Conservation (phyloP, 164 flowering plant species). For the Piper betle region DNA sequence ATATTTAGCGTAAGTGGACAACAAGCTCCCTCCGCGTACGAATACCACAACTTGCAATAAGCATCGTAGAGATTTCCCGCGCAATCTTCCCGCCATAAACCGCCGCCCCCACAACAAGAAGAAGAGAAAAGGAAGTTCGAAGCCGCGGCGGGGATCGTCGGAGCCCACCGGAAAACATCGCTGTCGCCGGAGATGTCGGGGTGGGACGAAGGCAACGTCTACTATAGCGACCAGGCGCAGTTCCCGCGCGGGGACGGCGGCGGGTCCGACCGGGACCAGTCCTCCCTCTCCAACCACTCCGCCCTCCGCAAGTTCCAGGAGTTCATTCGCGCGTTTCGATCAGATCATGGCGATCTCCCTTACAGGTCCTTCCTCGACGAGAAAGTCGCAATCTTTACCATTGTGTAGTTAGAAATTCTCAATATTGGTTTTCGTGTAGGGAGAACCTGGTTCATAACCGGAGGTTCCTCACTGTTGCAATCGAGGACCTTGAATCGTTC, state of each 20-base stretch:
- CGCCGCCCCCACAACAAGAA: no score
- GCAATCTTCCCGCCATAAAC: no score
- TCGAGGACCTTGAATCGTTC: conserved; percentile 70
- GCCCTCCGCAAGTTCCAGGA: conserved; percentile 67
- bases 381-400: not conserved
- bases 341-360: conserved; percentile 49
- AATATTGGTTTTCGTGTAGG: conserved; percentile 11
- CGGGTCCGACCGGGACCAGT: conserved; percentile 26
- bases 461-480: conserved; percentile 35
- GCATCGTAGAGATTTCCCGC: no score
- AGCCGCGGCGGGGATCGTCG: no score
- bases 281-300: conserved; percentile 45
- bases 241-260: conserved; percentile 24
- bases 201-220: conserved; percentile 94
- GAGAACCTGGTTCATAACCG: conserved; percentile 40
- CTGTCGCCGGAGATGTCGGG: conserved; percentile 54
- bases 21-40: no score
- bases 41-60: no score
- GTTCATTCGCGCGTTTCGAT: conserved; percentile 65
- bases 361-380: conserved; percentile 19
- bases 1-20: no score
- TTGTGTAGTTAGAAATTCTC: no score
- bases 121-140: no score
- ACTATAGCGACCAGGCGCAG: conserved; percentile 96
- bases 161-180: no score